Conservation (phyloP, 257 asterid genomes). For the Gentiana macrophylla region DNA sequence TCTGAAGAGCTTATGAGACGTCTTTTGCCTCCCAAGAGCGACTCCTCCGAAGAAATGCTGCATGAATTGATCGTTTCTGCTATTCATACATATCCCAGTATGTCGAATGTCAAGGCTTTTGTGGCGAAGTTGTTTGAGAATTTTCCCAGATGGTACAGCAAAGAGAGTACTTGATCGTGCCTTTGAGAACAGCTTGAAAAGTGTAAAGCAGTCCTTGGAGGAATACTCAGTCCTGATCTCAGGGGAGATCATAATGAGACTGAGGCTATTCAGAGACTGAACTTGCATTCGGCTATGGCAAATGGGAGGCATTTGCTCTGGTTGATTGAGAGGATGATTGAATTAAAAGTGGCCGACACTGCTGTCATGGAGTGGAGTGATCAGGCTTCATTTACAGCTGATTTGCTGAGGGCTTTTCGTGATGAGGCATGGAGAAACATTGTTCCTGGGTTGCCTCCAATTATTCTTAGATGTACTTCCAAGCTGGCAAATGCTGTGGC, state of each 20-base stretch:
- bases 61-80: conserved; percentile 60
- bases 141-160: conserved; percentile 61
- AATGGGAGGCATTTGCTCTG: conserved; percentile 73
- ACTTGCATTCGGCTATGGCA: conserved; percentile 76
- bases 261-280: conserved; percentile 86
- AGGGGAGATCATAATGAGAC: conserved; percentile 81
- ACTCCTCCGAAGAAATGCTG: conserved; percentile 74
- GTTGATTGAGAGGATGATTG: conserved; percentile 97
- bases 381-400: conserved; percentile 57
- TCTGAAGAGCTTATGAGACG: conserved; percentile 60
- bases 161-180: conserved; percentile 65
- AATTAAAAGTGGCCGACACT: conserved; percentile 74
- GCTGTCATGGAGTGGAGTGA: conserved; percentile 88
- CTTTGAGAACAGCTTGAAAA: conserved; percentile 53
- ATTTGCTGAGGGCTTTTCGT: conserved; percentile 59
- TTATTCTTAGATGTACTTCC: conserved; percentile 74
- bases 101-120: conserved; percentile 76
- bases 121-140: conserved; percentile 83
- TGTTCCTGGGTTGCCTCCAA: conserved; percentile 71
- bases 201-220: conserved; percentile 78
- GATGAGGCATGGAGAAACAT: conserved; percentile 76
- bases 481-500: conserved; percentile 75
- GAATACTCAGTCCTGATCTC: conserved; percentile 81
- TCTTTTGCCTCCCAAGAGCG: conserved; percentile 38
- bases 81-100: conserved; percentile 53